These are phyloP conservation scores for Acarospora socialis DNA, from an alignment of 2,329 filamentous ascomycete genomes.

Conservation along the genomic window DNA sequence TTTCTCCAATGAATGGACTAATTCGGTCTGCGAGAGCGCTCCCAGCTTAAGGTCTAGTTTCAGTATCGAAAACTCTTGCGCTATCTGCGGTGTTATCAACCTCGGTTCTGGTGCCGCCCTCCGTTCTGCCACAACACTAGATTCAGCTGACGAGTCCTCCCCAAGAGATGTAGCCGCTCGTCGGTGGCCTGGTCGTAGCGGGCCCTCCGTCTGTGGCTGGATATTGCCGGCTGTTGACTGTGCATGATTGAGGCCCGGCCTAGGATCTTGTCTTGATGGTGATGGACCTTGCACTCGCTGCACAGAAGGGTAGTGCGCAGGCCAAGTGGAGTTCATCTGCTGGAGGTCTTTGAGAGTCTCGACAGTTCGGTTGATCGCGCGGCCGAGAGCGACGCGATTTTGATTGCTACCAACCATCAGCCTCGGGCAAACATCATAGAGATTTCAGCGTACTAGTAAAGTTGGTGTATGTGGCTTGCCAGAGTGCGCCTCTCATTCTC, in stretches of 20 bases:
- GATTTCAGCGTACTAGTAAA: conserved; percentile 58
- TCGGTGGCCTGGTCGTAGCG: conserved; percentile 37
- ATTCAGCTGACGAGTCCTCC: conserved; percentile 48
- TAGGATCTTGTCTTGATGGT: conserved; percentile 34
- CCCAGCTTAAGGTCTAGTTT: conserved; percentile 92
- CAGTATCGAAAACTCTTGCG: conserved; percentile 87
- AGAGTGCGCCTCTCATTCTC: conserved; percentile 54
- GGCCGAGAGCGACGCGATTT: conserved; percentile 73
- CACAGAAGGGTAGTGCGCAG: conserved; percentile 83
- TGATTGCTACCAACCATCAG: conserved; percentile 46
- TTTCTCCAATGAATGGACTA: conserved; percentile 92
- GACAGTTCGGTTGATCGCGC: conserved; percentile 74
- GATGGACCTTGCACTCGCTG: conserved; percentile 40
- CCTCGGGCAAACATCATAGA: too few relatives aligned
- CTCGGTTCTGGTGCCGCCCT: conserved; percentile 55
- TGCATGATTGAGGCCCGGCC: conserved; percentile 50
- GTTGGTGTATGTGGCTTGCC: conserved; percentile 75
- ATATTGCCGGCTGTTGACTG: conserved; percentile 39
- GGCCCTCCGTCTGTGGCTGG: conserved; percentile 23
- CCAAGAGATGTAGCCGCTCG: conserved; percentile 61
- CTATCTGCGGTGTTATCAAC: conserved; percentile 79
- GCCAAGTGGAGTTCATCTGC: conserved; percentile 82
- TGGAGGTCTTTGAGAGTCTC: conserved; percentile 73
- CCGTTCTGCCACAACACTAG: conserved; percentile 54
- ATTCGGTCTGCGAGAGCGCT: conserved; percentile 67